phyloP scores from a whole-genome alignment of 2,329 filamentous ascomycete species.

The Epichloe coenophiala region DNA sequence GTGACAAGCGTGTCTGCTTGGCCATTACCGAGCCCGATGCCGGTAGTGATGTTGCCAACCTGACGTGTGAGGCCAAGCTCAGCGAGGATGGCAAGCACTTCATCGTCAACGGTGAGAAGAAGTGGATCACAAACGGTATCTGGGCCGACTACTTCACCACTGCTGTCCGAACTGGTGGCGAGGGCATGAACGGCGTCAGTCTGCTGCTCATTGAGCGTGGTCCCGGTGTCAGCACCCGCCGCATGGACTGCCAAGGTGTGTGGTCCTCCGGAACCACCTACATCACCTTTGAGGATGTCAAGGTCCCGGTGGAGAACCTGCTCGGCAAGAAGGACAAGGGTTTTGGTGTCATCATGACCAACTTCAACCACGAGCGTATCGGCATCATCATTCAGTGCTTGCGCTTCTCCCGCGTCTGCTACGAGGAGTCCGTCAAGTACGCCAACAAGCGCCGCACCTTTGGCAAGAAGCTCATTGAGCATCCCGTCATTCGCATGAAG shows the following conservation, averaged over 20 bases:
- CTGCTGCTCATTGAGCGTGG: conserved; percentile 85
- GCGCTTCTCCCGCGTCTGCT: conserved; percentile 92
- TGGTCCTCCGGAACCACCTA: conserved; percentile 94
- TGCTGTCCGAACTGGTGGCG: conserved; percentile 76
- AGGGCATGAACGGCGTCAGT: conserved; percentile 85
- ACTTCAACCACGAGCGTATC: conserved; percentile 98
- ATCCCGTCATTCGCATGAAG: conserved; percentile 95
- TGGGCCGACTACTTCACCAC: conserved; percentile 98
- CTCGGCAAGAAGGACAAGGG: conserved; percentile 97
- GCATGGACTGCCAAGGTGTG: conserved; percentile 98
- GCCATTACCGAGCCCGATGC: conserved; percentile 96
- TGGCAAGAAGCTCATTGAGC: conserved; percentile 90
- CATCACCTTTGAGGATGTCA: conserved; percentile 96
- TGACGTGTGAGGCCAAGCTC: conserved; percentile 91
- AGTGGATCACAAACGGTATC: conserved; percentile 98
- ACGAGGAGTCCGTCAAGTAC: conserved; percentile 92
- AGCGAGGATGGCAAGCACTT: conserved; percentile 95
- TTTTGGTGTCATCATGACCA: conserved; percentile 98
- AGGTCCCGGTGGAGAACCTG: conserved; percentile 97
- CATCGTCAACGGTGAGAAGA: conserved; percentile 99
- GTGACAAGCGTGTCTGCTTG: conserved; percentile 94
- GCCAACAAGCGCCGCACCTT: conserved; percentile 95
- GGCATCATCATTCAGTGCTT: conserved; percentile 97
- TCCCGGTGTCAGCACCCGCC: conserved; percentile 79
- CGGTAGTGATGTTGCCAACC: conserved; percentile 85